Base-by-base conservation (phyloP, 192 early-diverging fungal genomes). In the Rhizoclosmatium sp. region DNA sequence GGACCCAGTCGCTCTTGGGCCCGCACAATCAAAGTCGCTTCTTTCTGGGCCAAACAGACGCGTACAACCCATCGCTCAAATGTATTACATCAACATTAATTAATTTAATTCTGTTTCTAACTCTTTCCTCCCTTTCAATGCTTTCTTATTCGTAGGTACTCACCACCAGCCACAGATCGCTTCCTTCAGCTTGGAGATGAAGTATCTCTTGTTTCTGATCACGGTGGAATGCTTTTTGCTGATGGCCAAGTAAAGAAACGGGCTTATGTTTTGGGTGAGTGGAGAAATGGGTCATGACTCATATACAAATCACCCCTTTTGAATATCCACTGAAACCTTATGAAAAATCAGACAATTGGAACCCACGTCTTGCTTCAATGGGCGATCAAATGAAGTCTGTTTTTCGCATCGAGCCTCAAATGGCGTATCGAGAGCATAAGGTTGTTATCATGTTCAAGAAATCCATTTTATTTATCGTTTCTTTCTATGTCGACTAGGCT, bases 221-320 rank as follows among this genome's bases (percentile, higher is more conserved):
- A 75, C 3, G 70, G 46, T 23, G 61, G 79, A 12, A 48, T 80
- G 21, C 61, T 83, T 31, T 69, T 75, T 66, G 46, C 59, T 3
- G 79, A 83, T 71, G 82, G 82, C 4, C 76, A 66, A 31, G 70
- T 82, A 41, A 83, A 80, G 46, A 82, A 82, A 41, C 49, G 74
- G 2, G 78, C 69, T 5, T 80, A 45, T 40, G 72, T 80, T 1
- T 69, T 76, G 23, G 21, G 59, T 71, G 40, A 49, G 59, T 49
- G 65, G 7, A 2, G n/a, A 56, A 54, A 1, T 54, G 9, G 9
- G 5, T 54, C 51, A 54, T 54, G 31, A 31, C 31, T 31, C 31
- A 31, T 31, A 31, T 31, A 31, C 31, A 31, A 31, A 31, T 31
- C 31, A 31, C 31, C 31, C 31, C 31, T 31, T 31, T 31, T 31